A percentile compares a stretch with the other conserved stretches of the same genome.
Conservation (phyloP, 805 yeast genomes). For the Candida corydali region DNA sequence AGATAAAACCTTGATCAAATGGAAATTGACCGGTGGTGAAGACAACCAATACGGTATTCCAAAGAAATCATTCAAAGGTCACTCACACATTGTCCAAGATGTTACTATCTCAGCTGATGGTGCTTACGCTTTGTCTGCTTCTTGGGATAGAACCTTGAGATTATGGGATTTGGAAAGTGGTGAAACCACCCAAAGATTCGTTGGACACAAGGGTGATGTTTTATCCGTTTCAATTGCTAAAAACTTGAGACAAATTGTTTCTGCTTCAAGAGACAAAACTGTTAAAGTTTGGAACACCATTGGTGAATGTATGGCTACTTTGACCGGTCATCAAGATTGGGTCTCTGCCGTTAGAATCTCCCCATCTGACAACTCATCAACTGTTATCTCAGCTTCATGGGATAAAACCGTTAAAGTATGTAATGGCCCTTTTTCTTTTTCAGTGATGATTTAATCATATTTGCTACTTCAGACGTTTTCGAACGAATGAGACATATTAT, state of each 20-base stretch:
- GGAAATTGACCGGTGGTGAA: constrained; percentile 96
- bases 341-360: constrained; percentile 97
- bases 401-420: constrained; percentile 99
- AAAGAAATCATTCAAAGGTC: constrained; percentile 95
- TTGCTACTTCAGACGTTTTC: constrained; percentile 98
- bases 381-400: constrained; percentile 97
- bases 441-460: constrained; percentile 47
- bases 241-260: constrained; percentile 95
- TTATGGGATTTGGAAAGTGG: constrained; percentile 97
- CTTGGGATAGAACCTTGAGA: constrained; percentile 99
- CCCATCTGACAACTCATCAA: constrained; percentile 69
- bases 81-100: constrained; percentile 98
- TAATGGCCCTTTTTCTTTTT: constrained; percentile 18
- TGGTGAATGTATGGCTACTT: constrained; percentile 94
- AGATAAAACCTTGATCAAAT: constrained; percentile 97
- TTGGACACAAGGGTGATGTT: constrained; percentile 97
- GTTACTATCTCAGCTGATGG: constrained; percentile 98
- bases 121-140: constrained; percentile 94
- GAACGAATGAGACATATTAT: constrained; percentile 91
- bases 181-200: constrained; percentile 89
- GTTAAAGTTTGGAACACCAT: constrained; percentile 99
- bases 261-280: constrained; percentile 99
- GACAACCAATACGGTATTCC: constrained; percentile 93
- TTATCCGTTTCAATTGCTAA: constrained; percentile 94
- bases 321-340: constrained; percentile 98